Evolutionary conservation across 208 protist genomes (phyloP).

Genomic region (Porcisia hertigi): DNA sequence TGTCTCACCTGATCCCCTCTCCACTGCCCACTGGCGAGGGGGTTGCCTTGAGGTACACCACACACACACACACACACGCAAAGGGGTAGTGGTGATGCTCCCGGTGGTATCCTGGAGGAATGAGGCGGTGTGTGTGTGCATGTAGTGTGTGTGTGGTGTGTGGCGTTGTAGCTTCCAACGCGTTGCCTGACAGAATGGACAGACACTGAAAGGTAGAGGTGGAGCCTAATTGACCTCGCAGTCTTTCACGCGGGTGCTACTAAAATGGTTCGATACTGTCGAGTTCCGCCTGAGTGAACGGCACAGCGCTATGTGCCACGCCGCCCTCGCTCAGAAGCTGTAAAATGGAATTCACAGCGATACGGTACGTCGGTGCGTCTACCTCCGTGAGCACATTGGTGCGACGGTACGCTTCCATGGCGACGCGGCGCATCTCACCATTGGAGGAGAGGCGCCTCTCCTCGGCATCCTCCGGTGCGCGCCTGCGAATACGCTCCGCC

Average conservation of each 20-base stretch:
- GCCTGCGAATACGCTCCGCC: conserved; percentile 45
- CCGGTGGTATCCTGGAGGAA: no score
- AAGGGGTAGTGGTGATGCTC: no score
- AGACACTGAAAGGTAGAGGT: background rate
- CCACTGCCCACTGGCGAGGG: no score
- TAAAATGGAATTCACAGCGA: conserved; percentile 63
- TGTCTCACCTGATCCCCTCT: no score
- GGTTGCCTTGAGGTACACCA: no score
- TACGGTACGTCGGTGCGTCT: conserved; percentile 38
- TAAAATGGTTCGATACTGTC: conserved; percentile 44
- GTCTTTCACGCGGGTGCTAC: background rate
- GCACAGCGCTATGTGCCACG: conserved; percentile 24
- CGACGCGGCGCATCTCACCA: conserved; percentile 51
- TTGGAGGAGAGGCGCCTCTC: conserved; percentile 53
- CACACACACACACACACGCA: no score
- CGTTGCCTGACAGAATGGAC: background rate
- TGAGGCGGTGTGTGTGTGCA: no score
- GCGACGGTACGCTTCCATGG: conserved; percentile 57
- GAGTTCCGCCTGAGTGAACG: conserved; percentile 47
- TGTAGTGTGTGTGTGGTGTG: no score
- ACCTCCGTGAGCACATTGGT: conserved; percentile 46
- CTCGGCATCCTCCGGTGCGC: conserved; percentile 63
- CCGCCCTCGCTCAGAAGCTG: conserved; percentile 27
- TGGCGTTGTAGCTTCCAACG: background rate
- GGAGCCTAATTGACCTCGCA: no score